Evolutionary conservation across 2,329 filamentous ascomycete species (phyloP), one percentile per base, ranked within the genome.

Genomic region (Penicillium occitanis): DNA sequence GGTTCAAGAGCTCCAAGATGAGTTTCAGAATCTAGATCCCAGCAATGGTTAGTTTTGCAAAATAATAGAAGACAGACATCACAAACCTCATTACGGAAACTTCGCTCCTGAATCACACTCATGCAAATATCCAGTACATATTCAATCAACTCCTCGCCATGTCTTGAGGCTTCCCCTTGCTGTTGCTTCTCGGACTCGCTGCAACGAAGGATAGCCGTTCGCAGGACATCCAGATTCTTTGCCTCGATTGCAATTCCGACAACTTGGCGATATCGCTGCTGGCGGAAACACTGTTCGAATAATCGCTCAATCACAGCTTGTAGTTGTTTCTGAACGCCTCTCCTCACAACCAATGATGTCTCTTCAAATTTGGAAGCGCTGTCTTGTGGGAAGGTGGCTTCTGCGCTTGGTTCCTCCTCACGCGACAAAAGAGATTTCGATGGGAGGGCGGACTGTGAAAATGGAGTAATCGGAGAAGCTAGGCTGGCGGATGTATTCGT

Each of bases 221-320:
- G 89, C 50, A 99, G 86, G 37, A 98, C 90, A 65, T 95, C 90
- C 19, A 98, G 84, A 74, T 95, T 96, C 77, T 93, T 92, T 68
- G 95, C 93, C 79, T 99, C 95, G 42, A 99, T 90, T 10, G 95
- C 93, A 71, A 99, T 97, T 65, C 95, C 95, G 51, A 99, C 92
- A 7, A 99, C 95, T 79, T 99, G 95, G 71, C 92, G 90, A 80
- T 97, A 99, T 69, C 92, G 89, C 69, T 91, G 92, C 72, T 93
- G 88, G 70, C 87, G 85, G 74, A 97, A 89, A 79, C 94, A 98
- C 78, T 87, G 91, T 79, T 96, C 91, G 71, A 99, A 98, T 50
- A 99, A 86, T 64, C 92, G 88, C 78, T 96, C 90, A 70, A 98
- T 93, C 62, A 97, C 88, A 53, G 84, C 83, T 73, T 96, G 91